phyloP scores from a whole-genome alignment of 2,329 filamentous ascomycete species.

The Lasiodiplodia theobromae region DNA sequence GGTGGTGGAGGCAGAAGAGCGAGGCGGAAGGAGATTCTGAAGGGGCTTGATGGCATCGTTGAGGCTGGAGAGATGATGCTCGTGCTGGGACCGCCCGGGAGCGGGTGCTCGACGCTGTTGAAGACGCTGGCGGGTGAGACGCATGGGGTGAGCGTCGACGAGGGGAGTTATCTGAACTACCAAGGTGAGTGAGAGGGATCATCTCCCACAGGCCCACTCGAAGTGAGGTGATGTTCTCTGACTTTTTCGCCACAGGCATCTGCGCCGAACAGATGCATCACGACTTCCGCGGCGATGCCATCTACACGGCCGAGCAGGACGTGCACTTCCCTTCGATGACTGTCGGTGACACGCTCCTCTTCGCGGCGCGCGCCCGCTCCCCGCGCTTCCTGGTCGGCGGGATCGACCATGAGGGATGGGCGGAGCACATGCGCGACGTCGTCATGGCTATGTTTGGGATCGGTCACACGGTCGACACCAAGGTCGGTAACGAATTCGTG shows the following conservation, averaged over 20 bases:
- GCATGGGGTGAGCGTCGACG: constrained; percentile 77
- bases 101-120: constrained; percentile 81
- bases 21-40: constrained; percentile 48
- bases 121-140: constrained; percentile 86
- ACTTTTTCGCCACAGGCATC: constrained; percentile 56
- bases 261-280: constrained; percentile 77
- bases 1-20: constrained; percentile 63
- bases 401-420: constrained; percentile 61
- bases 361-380: constrained; percentile 74
- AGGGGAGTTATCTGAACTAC: constrained; percentile 79
- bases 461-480: constrained; percentile 74
- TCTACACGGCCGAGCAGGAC: constrained; percentile 86
- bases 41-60: constrained; percentile 71
- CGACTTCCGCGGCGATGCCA: constrained; percentile 81
- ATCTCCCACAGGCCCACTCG: too few relatives aligned
- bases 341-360: constrained; percentile 80
- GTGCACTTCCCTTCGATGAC: constrained; percentile 80
- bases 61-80: constrained; percentile 77
- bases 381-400: constrained; percentile 68
- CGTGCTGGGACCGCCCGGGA: constrained; percentile 72
- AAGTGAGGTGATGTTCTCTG: too few relatives aligned
- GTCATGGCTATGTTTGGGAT: constrained; percentile 80
- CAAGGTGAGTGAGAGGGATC: constrained; percentile 61
- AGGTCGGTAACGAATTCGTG: constrained; percentile 77
- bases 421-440: constrained; percentile 71